Base-by-base conservation (phyloP, 192 early-diverging fungal genomes). In the Mortierella claussenii region DNA sequence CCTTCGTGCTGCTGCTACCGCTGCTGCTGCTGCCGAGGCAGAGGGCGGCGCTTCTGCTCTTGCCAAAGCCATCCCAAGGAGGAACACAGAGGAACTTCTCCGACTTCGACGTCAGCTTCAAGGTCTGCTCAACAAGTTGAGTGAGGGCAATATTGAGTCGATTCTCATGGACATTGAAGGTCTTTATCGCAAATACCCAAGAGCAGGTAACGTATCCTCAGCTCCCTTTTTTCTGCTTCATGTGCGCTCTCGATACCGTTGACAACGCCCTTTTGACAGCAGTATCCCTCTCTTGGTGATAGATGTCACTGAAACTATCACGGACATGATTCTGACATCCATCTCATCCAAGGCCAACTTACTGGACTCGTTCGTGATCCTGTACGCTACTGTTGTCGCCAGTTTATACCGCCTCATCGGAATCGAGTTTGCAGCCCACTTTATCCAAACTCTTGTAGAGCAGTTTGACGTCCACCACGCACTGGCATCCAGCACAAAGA, bases 81-180 rank as follows among this genome's bases (percentile, higher is more conserved):
- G 67, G 27, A 87, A 91, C 44, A 83, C 80, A 27, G 95, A 97
- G 79, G 85, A 88, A n/a, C 82, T 90, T 30, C 76, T 85, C 4
- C 87, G 93, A 13, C 82, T 98, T 8, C 90, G 95, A 55, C 85
- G 91, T 26, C 88, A 89, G 49, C 61, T 97, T 2, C 94, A 96
- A 69, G 97, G 97, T 58, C 87, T 92, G 54, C 81, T 97, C 9
- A 98, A 98, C 81, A 90, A 84, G 80, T 82, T 97, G 60, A 95
- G 91, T 78, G 96, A 96, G 73, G 87, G 89, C 74, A 99, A 98
- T 69, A 89, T 99, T 26, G 96, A 95, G 59, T 87, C 86, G 17
- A 97, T 99, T 49, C 73, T 98, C 6, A 49, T 81, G 50, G 89
- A 90, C 20, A 85, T 97, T 45, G 94, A 97, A 61, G 88, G 89